phyloP scores from a whole-genome alignment of 805 yeast species.

The Candida bentonensis region DNA sequence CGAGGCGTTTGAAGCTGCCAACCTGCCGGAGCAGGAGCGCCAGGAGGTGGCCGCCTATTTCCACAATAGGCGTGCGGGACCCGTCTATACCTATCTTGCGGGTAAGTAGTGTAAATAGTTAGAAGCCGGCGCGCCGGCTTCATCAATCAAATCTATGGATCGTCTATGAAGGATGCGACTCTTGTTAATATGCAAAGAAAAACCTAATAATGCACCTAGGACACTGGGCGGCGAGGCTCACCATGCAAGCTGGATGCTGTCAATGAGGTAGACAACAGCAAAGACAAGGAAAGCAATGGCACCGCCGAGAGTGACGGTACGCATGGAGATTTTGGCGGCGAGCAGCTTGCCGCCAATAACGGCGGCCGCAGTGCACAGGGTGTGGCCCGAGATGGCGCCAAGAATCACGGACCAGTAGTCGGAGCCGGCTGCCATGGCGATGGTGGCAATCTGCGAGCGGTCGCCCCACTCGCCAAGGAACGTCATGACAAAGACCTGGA shows the following conservation, averaged over 20 bases:
- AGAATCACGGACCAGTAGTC: conserved; percentile 78
- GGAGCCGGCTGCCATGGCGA: conserved; percentile 96
- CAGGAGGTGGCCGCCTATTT: no score
- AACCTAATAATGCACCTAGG: no score
- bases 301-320: conserved; percentile 86
- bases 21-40: no score
- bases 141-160: no score
- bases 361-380: conserved; percentile 78
- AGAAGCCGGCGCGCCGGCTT: no score
- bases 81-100: no score
- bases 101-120: no score
- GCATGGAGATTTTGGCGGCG: conserved; percentile 80
- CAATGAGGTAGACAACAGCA: conserved; percentile 64
- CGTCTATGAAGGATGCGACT: no score
- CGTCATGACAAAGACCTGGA: conserved; percentile 90
- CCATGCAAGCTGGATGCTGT: conserved; percentile 16
- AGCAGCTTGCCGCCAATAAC: conserved; percentile 83
- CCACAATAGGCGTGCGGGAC: no score
- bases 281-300: conserved; percentile 75
- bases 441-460: conserved; percentile 93
- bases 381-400: conserved; percentile 87
- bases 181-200: no score
- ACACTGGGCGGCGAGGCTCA: no score
- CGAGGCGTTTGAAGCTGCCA: not conserved
- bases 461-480: conserved; percentile 99